Evolutionary conservation across 257 asterid genomes (phyloP), one percentile per base, ranked within the genome.

Genomic region (Primulina huaijiensis): DNA sequence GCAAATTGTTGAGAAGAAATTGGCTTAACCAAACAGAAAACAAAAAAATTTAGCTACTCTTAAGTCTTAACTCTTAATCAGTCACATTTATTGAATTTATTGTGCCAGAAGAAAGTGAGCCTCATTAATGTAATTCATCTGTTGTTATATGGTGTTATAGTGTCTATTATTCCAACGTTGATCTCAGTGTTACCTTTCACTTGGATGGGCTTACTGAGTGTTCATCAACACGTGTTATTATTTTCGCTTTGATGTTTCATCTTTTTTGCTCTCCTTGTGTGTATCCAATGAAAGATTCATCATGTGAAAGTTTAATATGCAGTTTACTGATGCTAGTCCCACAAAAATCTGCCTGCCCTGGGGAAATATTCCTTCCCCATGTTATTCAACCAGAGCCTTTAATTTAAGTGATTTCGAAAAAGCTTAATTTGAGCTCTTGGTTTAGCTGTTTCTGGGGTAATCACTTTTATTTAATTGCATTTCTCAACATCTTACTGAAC

Each of bases 31-130:
- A 34, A 77, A 43, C 7, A 56, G 19, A 43, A 21, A 67, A 60
- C 43, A 27, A 52, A 21, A 53, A 14, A 56, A 33, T 8, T 0
- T 10, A 9, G 52, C 16, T 40, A 40, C 17, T 40, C 17, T 23
- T 23, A 23, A 23, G 1, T 23, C 1, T 23, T 23, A 23, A 23
- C 25, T 23, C 1, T 23, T 23, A 23, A 23, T 23, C 33, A 43
- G 20, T 11, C 55, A 30, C 65, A 8, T 60, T 43, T 57, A 50
- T 33, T 14, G 4, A 40, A 14, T 58, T 69, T 5, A 50, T 52
- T 23, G 63, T 63, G 25, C 73, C 25, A n/a, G 68, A 64, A 29
- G 52, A 31, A 53, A 53, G 63, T 31, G 60, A 9, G 33, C 71
- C 62, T 38, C n/a, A 50, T 50, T 17, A 50, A 50, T 50, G 21